Percentiles rank a stretch among this genome's conserved stretches.
phyloP scores from a whole-genome alignment of 2,329 filamentous ascomycete species.

The Diaporthe eres region DNA sequence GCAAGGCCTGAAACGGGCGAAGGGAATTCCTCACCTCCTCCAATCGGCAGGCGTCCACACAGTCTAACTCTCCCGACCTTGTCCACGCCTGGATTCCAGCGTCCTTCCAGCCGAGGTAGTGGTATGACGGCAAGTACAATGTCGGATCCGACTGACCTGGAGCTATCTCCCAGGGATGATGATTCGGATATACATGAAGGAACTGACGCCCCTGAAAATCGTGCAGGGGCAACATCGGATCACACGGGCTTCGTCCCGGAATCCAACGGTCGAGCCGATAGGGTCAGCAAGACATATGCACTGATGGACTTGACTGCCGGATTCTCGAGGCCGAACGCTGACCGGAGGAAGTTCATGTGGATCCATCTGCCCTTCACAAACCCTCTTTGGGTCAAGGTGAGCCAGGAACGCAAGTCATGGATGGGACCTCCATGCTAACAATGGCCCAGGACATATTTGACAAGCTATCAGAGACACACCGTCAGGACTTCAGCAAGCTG shows the following conservation, averaged over 20 bases:
- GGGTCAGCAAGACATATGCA: constrained; percentile 41
- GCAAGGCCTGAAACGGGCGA: constrained; percentile 48
- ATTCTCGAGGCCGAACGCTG: constrained; percentile 56
- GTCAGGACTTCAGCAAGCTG: constrained; percentile 54
- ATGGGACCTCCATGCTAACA: constrained; percentile 45
- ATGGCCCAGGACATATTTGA: constrained; percentile 49
- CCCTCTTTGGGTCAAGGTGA: constrained; percentile 70
- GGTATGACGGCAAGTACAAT: constrained; percentile 46
- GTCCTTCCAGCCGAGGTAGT: constrained; percentile 52
- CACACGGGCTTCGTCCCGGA: constrained; percentile 19
- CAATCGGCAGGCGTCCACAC: constrained; percentile 45
- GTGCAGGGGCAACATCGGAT: constrained; percentile 5
- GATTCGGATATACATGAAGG: neutral
- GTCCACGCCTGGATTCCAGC: constrained; percentile 47
- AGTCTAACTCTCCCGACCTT: constrained; percentile 52
- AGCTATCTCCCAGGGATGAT: constrained; percentile 45
- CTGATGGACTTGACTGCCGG: constrained; percentile 54
- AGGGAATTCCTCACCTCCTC: constrained; percentile 14
- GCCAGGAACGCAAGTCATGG: constrained; percentile 32
- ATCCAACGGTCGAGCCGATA: constrained; percentile 30
- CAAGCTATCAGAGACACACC: constrained; percentile 60
- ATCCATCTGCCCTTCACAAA: constrained; percentile 71
- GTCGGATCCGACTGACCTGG: constrained; percentile 51
- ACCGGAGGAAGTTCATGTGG: constrained; percentile 68
- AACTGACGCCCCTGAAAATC: neutral